Percentiles rank a stretch among this genome's conserved stretches.
Evolutionary conservation across 2,329 filamentous ascomycete species (phyloP).

Genomic region (Fusarium piperis): DNA sequence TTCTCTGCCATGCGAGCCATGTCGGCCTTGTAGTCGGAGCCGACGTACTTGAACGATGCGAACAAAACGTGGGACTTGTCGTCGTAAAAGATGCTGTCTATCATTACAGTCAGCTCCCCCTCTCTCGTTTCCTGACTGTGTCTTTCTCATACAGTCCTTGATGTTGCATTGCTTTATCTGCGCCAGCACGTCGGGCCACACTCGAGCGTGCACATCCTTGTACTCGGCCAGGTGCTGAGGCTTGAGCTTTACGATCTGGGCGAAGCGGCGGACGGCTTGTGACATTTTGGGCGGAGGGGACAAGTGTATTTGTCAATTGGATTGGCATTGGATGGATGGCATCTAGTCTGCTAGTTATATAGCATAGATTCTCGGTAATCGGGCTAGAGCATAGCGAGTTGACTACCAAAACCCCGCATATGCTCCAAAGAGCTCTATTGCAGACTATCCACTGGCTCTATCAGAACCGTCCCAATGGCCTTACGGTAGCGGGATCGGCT

Average conservation of each 20-base stretch:
- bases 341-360: not conserved
- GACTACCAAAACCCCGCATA: slow-evolving; percentile 27
- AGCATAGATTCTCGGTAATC: slow-evolving; percentile 23
- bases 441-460: not conserved
- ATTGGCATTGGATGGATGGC: no score
- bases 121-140: no score
- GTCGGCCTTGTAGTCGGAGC: slow-evolving; percentile 75
- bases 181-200: slow-evolving; percentile 81
- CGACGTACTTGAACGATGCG: slow-evolving; percentile 82
- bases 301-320: not conserved
- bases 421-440: not conserved
- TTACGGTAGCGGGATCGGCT: slow-evolving; percentile 1
- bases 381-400: slow-evolving; percentile 32
- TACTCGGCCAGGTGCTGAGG: slow-evolving; percentile 73
- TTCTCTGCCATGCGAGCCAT: slow-evolving; percentile 82
- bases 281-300: slow-evolving; percentile 11
- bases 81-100: slow-evolving; percentile 80
- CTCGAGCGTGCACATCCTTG: slow-evolving; percentile 76
- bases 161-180: slow-evolving; percentile 82
- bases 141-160: slow-evolving; percentile 68
- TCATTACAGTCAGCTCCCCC: not conserved
- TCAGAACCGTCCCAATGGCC: not conserved
- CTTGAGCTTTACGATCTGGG: slow-evolving; percentile 78
- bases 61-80: slow-evolving; percentile 72
- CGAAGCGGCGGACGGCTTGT: slow-evolving; percentile 66